These are phyloP conservation scores for Coffea canephora DNA, from an alignment of 257 asterid species.

Conservation along the genomic window DNA sequence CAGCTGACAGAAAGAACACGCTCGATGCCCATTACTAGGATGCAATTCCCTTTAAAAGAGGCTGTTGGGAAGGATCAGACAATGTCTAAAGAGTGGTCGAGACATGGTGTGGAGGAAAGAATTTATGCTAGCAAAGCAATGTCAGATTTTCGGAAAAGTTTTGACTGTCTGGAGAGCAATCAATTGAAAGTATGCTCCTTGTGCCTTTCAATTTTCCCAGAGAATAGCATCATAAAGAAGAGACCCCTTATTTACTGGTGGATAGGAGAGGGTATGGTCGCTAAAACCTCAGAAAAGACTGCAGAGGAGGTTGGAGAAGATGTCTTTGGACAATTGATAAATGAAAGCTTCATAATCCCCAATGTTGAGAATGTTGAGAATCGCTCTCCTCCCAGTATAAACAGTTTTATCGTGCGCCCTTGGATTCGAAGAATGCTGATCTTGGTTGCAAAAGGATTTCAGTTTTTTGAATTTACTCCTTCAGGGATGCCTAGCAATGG, in stretches of 20 bases:
- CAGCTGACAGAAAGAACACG: not conserved
- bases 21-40: not conserved
- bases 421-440: conserved; percentile 4
- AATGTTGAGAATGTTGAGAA: not conserved
- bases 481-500: not conserved
- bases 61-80: not conserved
- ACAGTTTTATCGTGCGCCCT: conserved; percentile 7
- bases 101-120: not conserved
- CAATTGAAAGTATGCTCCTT: conserved; percentile 11
- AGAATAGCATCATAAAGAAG: conserved; percentile 6
- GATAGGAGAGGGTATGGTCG: conserved; percentile 13
- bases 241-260: conserved; percentile 11
- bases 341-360: not conserved
- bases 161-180: not conserved
- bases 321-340: conserved; percentile 2
- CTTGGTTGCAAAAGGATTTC: not conserved
- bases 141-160: not conserved
- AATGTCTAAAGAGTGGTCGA: not conserved
- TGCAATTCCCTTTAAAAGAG: not conserved
- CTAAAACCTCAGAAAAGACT: not conserved
- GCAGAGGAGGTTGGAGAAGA: conserved; percentile 10
- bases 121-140: not conserved
- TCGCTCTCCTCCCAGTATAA: not conserved
- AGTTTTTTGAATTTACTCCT: not conserved
- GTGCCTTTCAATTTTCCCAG: conserved; percentile 12